Conservation (phyloP, 306 rosid species). For the Dryas drummondii region DNA sequence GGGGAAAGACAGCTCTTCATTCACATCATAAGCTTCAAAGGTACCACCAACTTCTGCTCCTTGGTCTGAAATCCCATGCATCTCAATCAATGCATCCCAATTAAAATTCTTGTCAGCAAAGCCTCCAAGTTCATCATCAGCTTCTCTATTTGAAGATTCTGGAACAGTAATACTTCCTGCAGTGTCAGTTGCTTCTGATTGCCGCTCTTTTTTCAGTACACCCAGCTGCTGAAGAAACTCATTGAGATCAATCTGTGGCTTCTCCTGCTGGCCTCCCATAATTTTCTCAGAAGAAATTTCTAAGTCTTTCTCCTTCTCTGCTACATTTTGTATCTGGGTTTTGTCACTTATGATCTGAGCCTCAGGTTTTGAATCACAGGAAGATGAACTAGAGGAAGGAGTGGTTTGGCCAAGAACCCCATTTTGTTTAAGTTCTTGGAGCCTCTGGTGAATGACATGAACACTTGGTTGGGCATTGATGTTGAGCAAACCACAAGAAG, state of each 20-base stretch:
- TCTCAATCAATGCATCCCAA: conserved; percentile 79
- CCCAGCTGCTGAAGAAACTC: conserved; percentile 98
- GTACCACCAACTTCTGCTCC: conserved; percentile 45
- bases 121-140: conserved; percentile 44
- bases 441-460: conserved; percentile 90
- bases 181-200: conserved; percentile 38
- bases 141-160: conserved; percentile 40
- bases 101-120: conserved; percentile 57
- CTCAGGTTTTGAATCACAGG: conserved; percentile 43
- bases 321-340: conserved; percentile 21
- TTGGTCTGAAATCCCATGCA: conserved; percentile 56
- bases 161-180: conserved; percentile 39
- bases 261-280: conserved; percentile 53
- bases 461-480: conserved; percentile 92
- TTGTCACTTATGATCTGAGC: conserved; percentile 21
- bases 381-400: conserved; percentile 43
- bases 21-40: conserved; percentile 48
- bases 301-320: conserved; percentile 29
- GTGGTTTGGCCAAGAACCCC: conserved; percentile 37
- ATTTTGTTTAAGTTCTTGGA: conserved; percentile 70
- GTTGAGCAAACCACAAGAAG: conserved; percentile 73
- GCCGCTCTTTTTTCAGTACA: conserved; percentile 52
- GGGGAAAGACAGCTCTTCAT: conserved; percentile 59
- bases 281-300: conserved; percentile 32
- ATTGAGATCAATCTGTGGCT: conserved; percentile 92